phyloP scores from a whole-genome alignment of 352 stramenopile genomes.

The Phytophthora ohioensis region DNA sequence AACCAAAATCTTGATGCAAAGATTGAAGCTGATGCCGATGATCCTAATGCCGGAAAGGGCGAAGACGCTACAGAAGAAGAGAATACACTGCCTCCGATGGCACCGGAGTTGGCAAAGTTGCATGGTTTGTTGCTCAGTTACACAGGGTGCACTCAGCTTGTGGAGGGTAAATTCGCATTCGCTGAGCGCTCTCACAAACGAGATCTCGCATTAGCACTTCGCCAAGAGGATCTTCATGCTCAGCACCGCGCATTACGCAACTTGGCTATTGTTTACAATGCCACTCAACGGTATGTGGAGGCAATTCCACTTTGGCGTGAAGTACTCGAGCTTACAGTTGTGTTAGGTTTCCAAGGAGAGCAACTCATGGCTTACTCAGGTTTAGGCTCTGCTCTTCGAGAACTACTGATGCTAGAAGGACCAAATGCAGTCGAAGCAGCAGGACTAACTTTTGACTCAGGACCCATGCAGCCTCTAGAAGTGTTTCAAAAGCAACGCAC shows the following conservation, averaged over 20 bases:
- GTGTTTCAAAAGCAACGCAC: conserved; percentile 59
- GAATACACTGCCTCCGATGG: conserved; percentile 20
- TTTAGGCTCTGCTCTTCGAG: conserved; percentile 50
- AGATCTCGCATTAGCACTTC: conserved; percentile 56
- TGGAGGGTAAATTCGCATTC: conserved; percentile 48
- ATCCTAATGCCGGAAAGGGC: neutral
- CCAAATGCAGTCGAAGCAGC: conserved; percentile 19
- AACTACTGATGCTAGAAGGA: conserved; percentile 36
- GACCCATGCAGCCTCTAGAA: conserved; percentile 35
- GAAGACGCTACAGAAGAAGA: conserved; percentile 2
- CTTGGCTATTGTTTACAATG: conserved; percentile 56
- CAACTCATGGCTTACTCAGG: conserved; percentile 56
- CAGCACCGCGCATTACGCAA: conserved; percentile 65
- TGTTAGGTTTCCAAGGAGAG: conserved; percentile 50
- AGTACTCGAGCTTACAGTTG: conserved; percentile 52
- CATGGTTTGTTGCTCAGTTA: conserved; percentile 58
- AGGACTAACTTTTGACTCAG: conserved; percentile 4
- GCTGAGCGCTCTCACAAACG: conserved; percentile 58
- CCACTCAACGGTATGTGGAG: conserved; percentile 55
- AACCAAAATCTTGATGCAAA: conserved; percentile 12
- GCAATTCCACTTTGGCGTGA: conserved; percentile 66
- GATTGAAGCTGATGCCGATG: neutral
- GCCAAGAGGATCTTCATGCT: conserved; percentile 60
- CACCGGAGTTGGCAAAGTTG: conserved; percentile 48
- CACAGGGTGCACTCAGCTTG: conserved; percentile 55